Evolutionary conservation across 2,329 filamentous ascomycete genomes (phyloP).

Genomic region (Aspergillus sp.): DNA sequence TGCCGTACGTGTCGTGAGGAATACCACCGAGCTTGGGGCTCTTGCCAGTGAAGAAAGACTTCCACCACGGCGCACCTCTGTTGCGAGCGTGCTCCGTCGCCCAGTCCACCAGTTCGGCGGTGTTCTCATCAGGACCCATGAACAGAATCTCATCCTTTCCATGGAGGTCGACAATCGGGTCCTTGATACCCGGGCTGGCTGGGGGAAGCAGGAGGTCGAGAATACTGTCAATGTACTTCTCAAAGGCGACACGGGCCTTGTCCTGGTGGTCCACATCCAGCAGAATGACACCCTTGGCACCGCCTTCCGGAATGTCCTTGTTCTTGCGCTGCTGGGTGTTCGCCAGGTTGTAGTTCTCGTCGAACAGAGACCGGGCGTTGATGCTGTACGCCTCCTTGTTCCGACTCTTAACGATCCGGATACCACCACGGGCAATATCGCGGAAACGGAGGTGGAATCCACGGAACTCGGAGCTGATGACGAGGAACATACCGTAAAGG

Average conservation of each 20-base stretch:
- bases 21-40: constrained; percentile 94
- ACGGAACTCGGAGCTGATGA: constrained; percentile 93
- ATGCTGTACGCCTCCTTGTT: constrained; percentile 95
- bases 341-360: constrained; percentile 97
- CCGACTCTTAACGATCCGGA: constrained; percentile 96
- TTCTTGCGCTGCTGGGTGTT: constrained; percentile 99
- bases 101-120: constrained; percentile 95
- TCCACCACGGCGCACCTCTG: constrained; percentile 96
- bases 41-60: constrained; percentile 99
- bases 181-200: constrained; percentile 93
- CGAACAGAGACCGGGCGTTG: constrained; percentile 93
- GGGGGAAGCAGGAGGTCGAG: constrained; percentile 89
- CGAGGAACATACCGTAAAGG: constrained; percentile 96
- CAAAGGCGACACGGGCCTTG: constrained; percentile 86
- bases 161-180: constrained; percentile 93
- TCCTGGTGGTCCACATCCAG: constrained; percentile 93
- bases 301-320: constrained; percentile 98
- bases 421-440: constrained; percentile 93
- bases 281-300: constrained; percentile 95
- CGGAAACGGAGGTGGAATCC: constrained; percentile 97
- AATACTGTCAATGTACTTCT: constrained; percentile 99
- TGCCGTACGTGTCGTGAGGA: constrained; percentile 92
- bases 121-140: constrained; percentile 99
- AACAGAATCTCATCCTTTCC: constrained; percentile 96
- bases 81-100: constrained; percentile 90